Conservation (phyloP, 805 yeast species). For the Nakazawaea wickerhamii region DNA sequence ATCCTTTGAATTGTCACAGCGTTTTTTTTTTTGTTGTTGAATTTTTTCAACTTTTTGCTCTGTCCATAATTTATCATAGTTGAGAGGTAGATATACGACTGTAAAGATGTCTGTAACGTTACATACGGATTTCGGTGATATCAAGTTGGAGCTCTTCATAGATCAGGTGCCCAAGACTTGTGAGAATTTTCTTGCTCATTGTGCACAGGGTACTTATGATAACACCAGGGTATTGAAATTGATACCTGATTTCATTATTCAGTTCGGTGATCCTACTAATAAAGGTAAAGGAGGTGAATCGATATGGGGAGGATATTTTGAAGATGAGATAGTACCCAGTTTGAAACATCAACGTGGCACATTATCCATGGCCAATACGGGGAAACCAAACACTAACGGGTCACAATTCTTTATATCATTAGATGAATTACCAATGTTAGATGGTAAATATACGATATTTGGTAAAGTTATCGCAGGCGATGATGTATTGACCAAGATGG, state of each 20-base stretch:
- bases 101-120: slow-evolving; percentile 22
- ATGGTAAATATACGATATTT: slow-evolving; percentile 23
- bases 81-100: neutral
- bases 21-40: slow-evolving; percentile 11
- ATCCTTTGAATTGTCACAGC: neutral
- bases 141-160: slow-evolving; percentile 34
- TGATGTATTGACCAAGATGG: slow-evolving; percentile 22
- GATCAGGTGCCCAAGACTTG: slow-evolving; percentile 31
- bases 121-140: slow-evolving; percentile 32
- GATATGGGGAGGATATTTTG: slow-evolving; percentile 24
- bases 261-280: slow-evolving; percentile 33
- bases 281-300: slow-evolving; percentile 25
- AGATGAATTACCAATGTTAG: slow-evolving; percentile 19
- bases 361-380: slow-evolving; percentile 56
- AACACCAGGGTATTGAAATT: slow-evolving; percentile 34
- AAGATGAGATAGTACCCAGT: slow-evolving; percentile 20
- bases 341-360: slow-evolving; percentile 21
- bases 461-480: slow-evolving; percentile 18
- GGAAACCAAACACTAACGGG: slow-evolving; percentile 51
- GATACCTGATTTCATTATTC: slow-evolving; percentile 47
- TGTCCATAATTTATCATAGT: neutral
- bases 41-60: slow-evolving; percentile 10
- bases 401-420: slow-evolving; percentile 48
- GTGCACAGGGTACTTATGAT: slow-evolving; percentile 37
- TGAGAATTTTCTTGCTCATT: slow-evolving; percentile 38